These are phyloP conservation scores for Aspergillus affinis DNA, from an alignment of 495 filamentous ascomycete genomes.

Conservation along the genomic window DNA sequence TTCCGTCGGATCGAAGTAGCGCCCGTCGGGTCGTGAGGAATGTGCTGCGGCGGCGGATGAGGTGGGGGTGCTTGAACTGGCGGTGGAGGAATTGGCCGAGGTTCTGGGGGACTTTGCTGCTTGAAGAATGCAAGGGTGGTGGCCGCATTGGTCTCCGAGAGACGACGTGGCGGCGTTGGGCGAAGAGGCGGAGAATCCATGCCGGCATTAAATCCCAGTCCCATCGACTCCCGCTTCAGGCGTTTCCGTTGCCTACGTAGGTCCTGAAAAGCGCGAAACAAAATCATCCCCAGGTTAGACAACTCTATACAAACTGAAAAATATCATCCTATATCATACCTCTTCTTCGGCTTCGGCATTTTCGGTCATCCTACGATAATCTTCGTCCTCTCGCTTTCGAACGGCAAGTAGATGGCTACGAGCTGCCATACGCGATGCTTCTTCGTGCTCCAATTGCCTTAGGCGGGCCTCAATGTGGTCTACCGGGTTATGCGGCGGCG, in stretches of 20 bases:
- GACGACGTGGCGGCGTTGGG: constrained; percentile 43
- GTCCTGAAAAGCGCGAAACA: constrained; percentile 28
- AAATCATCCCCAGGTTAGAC: constrained; percentile 11
- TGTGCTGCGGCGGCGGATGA: constrained; percentile 29
- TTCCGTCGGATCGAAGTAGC: constrained; percentile 39
- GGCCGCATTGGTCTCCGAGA: constrained; percentile 51
- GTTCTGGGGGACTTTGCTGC: constrained; percentile 49
- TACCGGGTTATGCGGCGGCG: constrained; percentile 25
- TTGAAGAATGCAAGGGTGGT: constrained; percentile 53
- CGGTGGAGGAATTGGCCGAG: constrained; percentile 37
- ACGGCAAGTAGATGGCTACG: constrained; percentile 43
- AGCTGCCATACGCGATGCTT: constrained; percentile 44
- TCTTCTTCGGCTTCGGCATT: constrained; percentile 49
- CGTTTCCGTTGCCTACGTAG: constrained; percentile 48
- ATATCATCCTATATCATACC: constrained; percentile 27
- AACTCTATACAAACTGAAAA: constrained; percentile 1
- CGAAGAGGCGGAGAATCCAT: constrained; percentile 45
- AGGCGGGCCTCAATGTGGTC: constrained; percentile 48
- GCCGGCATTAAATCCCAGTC: constrained; percentile 35
- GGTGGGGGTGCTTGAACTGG: constrained; percentile 30
- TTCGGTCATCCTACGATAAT: constrained; percentile 49
- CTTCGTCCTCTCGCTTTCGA: constrained; percentile 51
- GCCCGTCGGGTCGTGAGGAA: constrained; percentile 31
- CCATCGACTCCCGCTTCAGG: constrained; percentile 50
- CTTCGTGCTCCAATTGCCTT: constrained; percentile 49